phyloP scores from a whole-genome alignment of 2,329 filamentous ascomycete genomes.

The Dactylella cylindrospora region DNA sequence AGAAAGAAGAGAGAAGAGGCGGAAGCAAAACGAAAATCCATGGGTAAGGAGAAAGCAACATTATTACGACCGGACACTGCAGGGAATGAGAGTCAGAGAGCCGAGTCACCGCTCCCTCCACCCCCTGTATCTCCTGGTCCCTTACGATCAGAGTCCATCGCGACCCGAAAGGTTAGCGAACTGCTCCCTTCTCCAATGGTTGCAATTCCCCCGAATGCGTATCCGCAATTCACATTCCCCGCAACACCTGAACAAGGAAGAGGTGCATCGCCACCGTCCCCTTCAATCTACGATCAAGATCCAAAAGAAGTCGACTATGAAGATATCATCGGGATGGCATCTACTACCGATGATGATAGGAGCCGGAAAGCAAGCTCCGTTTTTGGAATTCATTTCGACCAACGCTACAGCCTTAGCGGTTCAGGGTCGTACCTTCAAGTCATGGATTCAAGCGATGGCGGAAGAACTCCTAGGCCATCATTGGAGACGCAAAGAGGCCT shows the following conservation, averaged over 20 bases:
- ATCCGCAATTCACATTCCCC: constrained; percentile 19
- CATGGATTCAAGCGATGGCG: constrained; percentile 1
- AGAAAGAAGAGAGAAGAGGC: constrained; percentile 3
- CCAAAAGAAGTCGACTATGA: not conserved
- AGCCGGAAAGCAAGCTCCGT: no score
- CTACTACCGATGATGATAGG: no score
- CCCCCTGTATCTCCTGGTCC: not conserved
- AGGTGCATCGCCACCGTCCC: not conserved
- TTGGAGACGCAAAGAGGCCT: constrained; percentile 9
- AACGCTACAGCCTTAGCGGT: not conserved
- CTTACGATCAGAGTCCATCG: not conserved
- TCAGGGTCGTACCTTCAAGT: constrained; percentile 1
- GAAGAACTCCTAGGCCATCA: not conserved
- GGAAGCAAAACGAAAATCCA: not conserved
- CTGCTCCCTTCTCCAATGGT: constrained; percentile 32
- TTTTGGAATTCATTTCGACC: no score
- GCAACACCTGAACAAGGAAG: constrained; percentile 15
- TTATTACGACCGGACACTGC: not conserved
- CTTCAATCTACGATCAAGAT: not conserved
- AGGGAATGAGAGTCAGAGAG: not conserved
- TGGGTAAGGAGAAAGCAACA: not conserved
- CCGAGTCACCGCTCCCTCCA: not conserved
- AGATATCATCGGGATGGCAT: no score
- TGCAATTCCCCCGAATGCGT: constrained; percentile 20
- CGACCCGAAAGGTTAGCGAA: constrained; percentile 22